Conservation (phyloP, 257 asterid species). For the Prunella vulgaris region DNA sequence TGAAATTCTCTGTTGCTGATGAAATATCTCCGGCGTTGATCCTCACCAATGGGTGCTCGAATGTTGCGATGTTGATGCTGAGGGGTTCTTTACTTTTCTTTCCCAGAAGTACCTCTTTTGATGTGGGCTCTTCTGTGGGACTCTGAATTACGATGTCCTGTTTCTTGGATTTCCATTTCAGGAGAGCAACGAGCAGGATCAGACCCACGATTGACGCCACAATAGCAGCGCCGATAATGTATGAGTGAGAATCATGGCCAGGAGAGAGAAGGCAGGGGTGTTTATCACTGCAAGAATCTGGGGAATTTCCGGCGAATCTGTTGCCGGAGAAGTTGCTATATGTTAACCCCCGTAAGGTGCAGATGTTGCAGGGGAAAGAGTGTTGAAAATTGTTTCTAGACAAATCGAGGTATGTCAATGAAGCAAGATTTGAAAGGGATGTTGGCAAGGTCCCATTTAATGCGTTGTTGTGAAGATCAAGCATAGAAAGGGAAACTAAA, state of each 20-base stretch:
- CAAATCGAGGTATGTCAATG: conserved; percentile 69
- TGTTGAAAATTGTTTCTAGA: conserved; percentile 55
- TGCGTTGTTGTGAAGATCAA: conserved; percentile 65
- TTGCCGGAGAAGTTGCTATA: conserved; percentile 67
- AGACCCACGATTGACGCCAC: conserved; percentile 31
- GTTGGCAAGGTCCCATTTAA: conserved; percentile 47
- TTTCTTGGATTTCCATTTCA: conserved; percentile 33
- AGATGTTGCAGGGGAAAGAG: conserved; percentile 60
- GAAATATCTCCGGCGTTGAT: conserved; percentile 53
- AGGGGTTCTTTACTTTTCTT: conserved; percentile 68
- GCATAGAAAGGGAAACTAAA: conserved; percentile 46
- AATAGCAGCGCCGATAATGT: conserved; percentile 26
- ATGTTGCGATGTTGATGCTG: conserved; percentile 77
- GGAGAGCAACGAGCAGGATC: conserved; percentile 30
- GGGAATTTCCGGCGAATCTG: conserved; percentile 30
- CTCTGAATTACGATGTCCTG: conserved; percentile 22
- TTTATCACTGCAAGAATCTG: conserved; percentile 37
- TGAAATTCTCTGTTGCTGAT: conserved; percentile 71
- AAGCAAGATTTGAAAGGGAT: conserved; percentile 50
- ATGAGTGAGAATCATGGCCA: conserved; percentile 16
- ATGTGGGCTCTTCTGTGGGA: conserved; percentile 45
- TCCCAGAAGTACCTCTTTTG: conserved; percentile 32
- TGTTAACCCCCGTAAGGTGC: conserved; percentile 51
- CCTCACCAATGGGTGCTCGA: conserved; percentile 57
- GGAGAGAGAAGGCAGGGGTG: conserved; percentile 29